Evolutionary conservation across 1,139 yeast genomes (phyloP).

Genomic region (Saccharomyces hybrid): DNA sequence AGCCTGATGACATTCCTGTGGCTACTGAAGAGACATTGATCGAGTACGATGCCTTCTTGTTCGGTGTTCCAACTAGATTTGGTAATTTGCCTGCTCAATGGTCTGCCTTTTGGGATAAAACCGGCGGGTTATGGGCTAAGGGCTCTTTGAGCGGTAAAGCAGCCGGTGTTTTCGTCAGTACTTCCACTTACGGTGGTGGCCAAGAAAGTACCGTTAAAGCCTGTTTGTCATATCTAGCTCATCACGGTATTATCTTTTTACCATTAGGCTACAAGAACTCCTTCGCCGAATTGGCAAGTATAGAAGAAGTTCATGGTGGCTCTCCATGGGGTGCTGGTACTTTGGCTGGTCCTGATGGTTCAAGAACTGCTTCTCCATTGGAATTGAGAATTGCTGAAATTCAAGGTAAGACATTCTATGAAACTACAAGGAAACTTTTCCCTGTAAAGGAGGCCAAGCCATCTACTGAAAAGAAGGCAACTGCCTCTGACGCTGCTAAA

Average conservation of each 20-base stretch:
- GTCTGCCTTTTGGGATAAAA: slow-evolving; percentile 55
- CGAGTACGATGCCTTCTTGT: slow-evolving; percentile 51
- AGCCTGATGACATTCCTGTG: slow-evolving; percentile 46
- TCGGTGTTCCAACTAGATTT: slow-evolving; percentile 59
- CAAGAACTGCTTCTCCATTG: slow-evolving; percentile 51
- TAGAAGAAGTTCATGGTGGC: slow-evolving; percentile 61
- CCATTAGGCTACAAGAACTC: slow-evolving; percentile 53
- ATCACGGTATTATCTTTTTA: slow-evolving; percentile 56
- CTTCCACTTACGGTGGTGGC: slow-evolving; percentile 60
- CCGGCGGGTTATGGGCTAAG: slow-evolving; percentile 54
- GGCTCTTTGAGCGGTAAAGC: slow-evolving; percentile 52
- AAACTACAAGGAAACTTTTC: slow-evolving; percentile 30
- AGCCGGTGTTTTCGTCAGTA: slow-evolving; percentile 51
- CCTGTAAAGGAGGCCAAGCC: slow-evolving; percentile 4
- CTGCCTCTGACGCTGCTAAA: slow-evolving; percentile 8
- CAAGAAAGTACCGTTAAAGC: slow-evolving; percentile 50
- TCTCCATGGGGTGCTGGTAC: slow-evolving; percentile 74
- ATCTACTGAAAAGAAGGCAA: slow-evolving; percentile 6
- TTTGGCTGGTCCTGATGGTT: slow-evolving; percentile 59
- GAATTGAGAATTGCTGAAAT: slow-evolving; percentile 52
- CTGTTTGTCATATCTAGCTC: slow-evolving; percentile 46
- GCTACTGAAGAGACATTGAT: slow-evolving; percentile 43
- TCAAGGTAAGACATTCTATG: slow-evolving; percentile 62
- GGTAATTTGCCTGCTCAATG: slow-evolving; percentile 60
- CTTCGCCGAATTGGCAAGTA: slow-evolving; percentile 44